Base-by-base conservation (phyloP, 192 early-diverging fungal genomes). In the Gryganskiella cystojenkinii region DNA sequence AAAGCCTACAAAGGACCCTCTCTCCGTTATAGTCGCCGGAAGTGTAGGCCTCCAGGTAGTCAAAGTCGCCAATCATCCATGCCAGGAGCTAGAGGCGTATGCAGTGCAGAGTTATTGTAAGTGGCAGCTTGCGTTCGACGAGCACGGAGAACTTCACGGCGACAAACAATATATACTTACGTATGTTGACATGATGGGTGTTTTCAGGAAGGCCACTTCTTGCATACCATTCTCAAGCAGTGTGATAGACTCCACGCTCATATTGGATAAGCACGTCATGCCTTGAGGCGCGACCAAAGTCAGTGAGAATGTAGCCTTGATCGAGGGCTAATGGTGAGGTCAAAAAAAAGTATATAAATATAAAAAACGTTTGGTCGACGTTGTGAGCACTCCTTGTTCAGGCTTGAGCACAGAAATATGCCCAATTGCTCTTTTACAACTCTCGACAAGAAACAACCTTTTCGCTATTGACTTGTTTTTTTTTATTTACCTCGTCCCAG, bases 401-500 rank as follows among this genome's bases (percentile, higher is more conserved):
- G 5, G 13, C 6, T 22, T 22, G 5, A 34, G 24, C 7, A 42
- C 15, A 25, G 22, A n/a, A n/a, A n/a, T n/a, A n/a, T n/a, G n/a
- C n/a, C n/a, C 54, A 33, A 4, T 56, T 22, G 10, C n/a, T 35
- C 14, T 8, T 37, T 9, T 28, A 7, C 9, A 3, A 14, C 30
- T n/a, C n/a, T n/a, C n/a, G n/a, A n/a, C n/a, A n/a, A n/a, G n/a
- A n/a, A n/a, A n/a, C n/a, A n/a, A n/a, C n/a, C n/a, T 27, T 6
- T 22, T 19, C 30, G 6, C 58, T 9, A 17, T 60, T 9, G 24
- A 11, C n/a, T 7, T 46, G 3, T 15, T 45, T 7, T 61, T 20
- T 59, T 8, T 61, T 13, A 15, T 25, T 22, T 67, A 78, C 73
- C 84, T 98, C 98, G 82, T 99, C 96, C 90, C 91, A 98, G 71